These are phyloP conservation scores for Tolypocladium tropicale DNA, from an alignment of 2,329 filamentous ascomycete genomes.

Conservation along the genomic window DNA sequence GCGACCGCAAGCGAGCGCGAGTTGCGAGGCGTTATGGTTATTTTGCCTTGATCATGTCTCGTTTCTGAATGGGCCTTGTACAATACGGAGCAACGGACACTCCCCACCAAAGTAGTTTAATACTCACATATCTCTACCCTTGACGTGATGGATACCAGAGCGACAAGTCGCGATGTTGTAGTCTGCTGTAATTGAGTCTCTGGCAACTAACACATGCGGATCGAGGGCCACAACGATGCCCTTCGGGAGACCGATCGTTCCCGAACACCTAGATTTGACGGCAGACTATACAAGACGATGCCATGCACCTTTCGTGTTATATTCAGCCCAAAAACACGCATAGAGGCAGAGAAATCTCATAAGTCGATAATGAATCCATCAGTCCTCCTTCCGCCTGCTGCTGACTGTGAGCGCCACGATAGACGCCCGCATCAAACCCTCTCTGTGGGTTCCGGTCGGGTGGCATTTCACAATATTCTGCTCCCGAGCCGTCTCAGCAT, in stretches of 20 bases:
- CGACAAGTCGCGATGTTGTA: too few relatives aligned
- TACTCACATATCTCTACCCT: background rate
- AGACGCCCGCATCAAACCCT: background rate
- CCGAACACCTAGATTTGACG: too few relatives aligned
- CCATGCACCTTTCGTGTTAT: background rate
- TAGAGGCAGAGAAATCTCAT: background rate
- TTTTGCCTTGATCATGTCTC: background rate
- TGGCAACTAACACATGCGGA: background rate
- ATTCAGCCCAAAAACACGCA: background rate
- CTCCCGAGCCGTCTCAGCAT: conserved; percentile 13
- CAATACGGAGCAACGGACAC: background rate
- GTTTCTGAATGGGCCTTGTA: background rate
- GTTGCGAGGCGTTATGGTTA: background rate
- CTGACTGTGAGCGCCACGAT: background rate
- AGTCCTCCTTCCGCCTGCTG: background rate
- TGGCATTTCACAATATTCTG: conserved; percentile 59
- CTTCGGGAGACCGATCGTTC: background rate
- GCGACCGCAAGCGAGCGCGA: background rate
- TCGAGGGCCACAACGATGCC: background rate
- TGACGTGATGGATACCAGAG: background rate
- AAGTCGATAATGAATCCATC: background rate
- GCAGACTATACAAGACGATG: background rate
- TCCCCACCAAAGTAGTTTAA: background rate
- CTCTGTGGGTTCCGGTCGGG: conserved; percentile 4
- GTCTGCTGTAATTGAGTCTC: too few relatives aligned